Evolutionary conservation across 108 stramenopile species (phyloP).

Genomic region (Mayamaea pseudoterrestris): DNA sequence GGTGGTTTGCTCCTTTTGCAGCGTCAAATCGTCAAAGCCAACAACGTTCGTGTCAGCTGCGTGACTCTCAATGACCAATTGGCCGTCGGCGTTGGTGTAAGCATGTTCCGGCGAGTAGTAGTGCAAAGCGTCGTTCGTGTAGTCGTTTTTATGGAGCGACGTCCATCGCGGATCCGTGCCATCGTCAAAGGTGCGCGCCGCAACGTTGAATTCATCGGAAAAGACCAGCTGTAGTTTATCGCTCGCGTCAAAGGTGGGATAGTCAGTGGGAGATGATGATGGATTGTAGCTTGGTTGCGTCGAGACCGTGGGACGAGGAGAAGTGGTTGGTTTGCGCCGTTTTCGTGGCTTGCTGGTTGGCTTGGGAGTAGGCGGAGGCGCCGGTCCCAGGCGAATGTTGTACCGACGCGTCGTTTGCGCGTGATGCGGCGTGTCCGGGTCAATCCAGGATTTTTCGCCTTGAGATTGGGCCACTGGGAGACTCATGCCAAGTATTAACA

Average conservation of each 20-base stretch:
- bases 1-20: conserved; percentile 40
- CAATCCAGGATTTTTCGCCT: conserved; percentile 67
- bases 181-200: conserved; percentile 73
- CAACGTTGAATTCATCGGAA: conserved; percentile 87
- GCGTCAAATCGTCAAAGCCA: conserved; percentile 70
- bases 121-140: conserved; percentile 91
- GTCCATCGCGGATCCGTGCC: conserved; percentile 95
- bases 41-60: conserved; percentile 63
- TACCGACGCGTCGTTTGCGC: conserved; percentile 28
- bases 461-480: no score
- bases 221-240: conserved; percentile 67
- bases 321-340: conserved; percentile 6
- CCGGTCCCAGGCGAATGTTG: conserved; percentile 8
- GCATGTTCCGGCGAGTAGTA: conserved; percentile 80
- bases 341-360: conserved; percentile 10
- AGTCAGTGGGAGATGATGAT: conserved; percentile 23
- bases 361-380: background rate
- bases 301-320: conserved; percentile 16
- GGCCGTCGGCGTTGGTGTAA: conserved; percentile 52
- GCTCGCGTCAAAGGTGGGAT: conserved; percentile 22
- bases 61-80: conserved; percentile 74
- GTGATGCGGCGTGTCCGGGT: conserved; percentile 80
- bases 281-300: conserved; percentile 12
- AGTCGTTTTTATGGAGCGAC: conserved; percentile 94
- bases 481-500: no score